These are phyloP conservation scores for Rhizoclosmatium sp. DNA, from an alignment of 192 early-diverging fungal genomes.

Conservation along the genomic window DNA sequence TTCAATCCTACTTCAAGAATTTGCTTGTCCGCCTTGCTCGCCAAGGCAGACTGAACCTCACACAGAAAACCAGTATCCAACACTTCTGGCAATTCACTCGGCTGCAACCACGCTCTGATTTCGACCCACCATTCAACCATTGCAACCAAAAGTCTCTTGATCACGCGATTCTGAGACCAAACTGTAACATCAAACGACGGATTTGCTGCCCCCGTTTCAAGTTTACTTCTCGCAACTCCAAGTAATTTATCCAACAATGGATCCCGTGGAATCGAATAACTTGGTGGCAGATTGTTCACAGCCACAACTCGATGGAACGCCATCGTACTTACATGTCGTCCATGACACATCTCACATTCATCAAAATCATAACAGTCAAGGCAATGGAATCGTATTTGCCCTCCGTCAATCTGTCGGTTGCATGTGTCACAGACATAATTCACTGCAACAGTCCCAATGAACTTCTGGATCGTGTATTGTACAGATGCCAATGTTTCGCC, in stretches of 20 bases:
- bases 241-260: conserved; percentile 3
- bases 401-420: not conserved
- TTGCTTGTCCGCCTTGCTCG: not conserved
- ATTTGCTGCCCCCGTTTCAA: not conserved
- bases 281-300: not conserved
- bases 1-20: not conserved
- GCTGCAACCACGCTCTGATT: not conserved
- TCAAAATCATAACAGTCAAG: conserved; percentile 23
- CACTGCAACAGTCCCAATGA: not conserved
- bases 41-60: not conserved
- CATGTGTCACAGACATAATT: conserved; percentile 16
- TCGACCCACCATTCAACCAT: conserved; percentile 13
- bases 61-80: conserved; percentile 7
- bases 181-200: not conserved
- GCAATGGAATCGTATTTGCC: not conserved
- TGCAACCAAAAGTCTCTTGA: not conserved
- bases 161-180: not conserved
- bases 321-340: not conserved
- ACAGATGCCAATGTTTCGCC: too few species aligned
- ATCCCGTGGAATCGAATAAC: not conserved
- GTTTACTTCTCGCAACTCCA: not conserved
- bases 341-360: conserved; percentile 5
- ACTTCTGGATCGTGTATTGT: not conserved
- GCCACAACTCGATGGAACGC: conserved; percentile 8
- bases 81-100: conserved; percentile 3